These are phyloP conservation scores for Didymella keratinophila DNA, from an alignment of 2,329 filamentous ascomycete genomes.

Conservation along the genomic window DNA sequence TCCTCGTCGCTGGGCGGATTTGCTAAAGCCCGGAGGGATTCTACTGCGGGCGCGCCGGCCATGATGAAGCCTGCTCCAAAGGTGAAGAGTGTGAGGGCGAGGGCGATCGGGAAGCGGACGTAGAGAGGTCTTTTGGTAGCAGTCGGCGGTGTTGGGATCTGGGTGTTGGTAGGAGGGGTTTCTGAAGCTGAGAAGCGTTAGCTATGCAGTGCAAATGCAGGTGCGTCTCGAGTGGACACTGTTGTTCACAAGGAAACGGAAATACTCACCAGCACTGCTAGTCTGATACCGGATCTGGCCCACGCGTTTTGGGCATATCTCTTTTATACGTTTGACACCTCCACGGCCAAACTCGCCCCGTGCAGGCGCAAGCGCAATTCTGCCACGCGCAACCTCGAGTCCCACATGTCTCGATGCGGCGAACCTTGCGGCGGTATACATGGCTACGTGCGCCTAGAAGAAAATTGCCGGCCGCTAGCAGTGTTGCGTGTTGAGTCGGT, in stretches of 20 bases:
- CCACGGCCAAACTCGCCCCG: slow-evolving; percentile 36
- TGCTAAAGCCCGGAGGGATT: slow-evolving; percentile 59
- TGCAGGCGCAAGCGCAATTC: slow-evolving; percentile 19
- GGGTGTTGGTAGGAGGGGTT: slow-evolving; percentile 24
- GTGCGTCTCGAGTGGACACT: background rate
- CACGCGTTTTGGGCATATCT: slow-evolving; percentile 8
- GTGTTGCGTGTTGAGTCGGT: slow-evolving; percentile 28
- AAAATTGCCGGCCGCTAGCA: slow-evolving; percentile 23
- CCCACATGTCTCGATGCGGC: slow-evolving; percentile 41
- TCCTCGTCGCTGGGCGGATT: slow-evolving; percentile 74
- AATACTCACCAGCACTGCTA: slow-evolving; percentile 30
- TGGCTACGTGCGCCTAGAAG: slow-evolving; percentile 27
- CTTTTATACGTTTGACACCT: slow-evolving; percentile 11
- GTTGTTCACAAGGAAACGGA: background rate
- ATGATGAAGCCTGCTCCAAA: slow-evolving; percentile 66
- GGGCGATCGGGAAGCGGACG: slow-evolving; percentile 54
- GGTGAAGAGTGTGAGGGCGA: slow-evolving; percentile 57
- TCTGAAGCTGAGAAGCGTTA: slow-evolving; percentile 20
- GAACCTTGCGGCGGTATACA: slow-evolving; percentile 36
- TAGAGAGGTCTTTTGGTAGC: slow-evolving; percentile 32
- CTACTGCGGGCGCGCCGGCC: slow-evolving; percentile 61
- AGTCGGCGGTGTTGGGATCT: slow-evolving; percentile 19
- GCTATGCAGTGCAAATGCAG: background rate
- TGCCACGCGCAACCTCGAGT: slow-evolving; percentile 22
- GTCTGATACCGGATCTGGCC: slow-evolving; percentile 25